These are phyloP conservation scores for Rhodotorula kratochvilovae DNA, from an alignment of 768 basidiomycete genomes.

Conservation along the genomic window DNA sequence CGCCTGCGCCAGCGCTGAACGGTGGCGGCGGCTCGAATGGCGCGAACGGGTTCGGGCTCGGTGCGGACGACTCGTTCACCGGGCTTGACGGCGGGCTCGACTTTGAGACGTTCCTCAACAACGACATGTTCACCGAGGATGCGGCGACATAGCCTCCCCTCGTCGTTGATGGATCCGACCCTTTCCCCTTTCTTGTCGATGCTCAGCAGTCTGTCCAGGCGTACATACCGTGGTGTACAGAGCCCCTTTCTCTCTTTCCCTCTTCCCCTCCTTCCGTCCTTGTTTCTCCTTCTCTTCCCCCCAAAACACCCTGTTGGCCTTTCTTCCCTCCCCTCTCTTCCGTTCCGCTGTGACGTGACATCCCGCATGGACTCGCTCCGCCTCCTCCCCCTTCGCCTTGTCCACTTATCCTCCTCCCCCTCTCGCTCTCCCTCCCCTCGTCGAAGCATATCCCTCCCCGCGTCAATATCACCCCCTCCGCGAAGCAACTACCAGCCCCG, in stretches of 20 bases:
- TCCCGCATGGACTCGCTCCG: too few relatives aligned
- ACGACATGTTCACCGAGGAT: slow-evolving; percentile 34
- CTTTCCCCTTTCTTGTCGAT: background rate
- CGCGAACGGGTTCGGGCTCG: slow-evolving; percentile 7
- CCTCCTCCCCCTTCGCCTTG: too few relatives aligned
- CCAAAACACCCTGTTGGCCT: too few relatives aligned
- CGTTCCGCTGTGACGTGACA: too few relatives aligned
- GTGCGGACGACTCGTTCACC: slow-evolving; percentile 18
- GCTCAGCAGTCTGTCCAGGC: background rate
- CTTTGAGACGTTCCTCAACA: slow-evolving; percentile 31
- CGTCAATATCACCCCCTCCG: too few relatives aligned
- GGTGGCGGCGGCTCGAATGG: background rate
- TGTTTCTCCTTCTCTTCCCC: background rate
- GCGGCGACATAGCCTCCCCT: slow-evolving; percentile 1
- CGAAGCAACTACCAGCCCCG: too few relatives aligned
- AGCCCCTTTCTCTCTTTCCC: too few relatives aligned
- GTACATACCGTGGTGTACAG: too few relatives aligned
- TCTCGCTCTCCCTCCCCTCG: too few relatives aligned
- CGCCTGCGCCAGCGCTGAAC: background rate
- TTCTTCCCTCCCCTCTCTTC: too few relatives aligned
- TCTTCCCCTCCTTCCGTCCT: background rate
- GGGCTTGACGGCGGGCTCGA: slow-evolving; percentile 31
- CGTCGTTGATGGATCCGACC: background rate
- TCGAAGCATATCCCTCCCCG: too few relatives aligned
- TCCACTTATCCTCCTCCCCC: too few relatives aligned